Conservation (phyloP, 2,329 filamentous ascomycete species). For the Aspergillus novoparasiticus region DNA sequence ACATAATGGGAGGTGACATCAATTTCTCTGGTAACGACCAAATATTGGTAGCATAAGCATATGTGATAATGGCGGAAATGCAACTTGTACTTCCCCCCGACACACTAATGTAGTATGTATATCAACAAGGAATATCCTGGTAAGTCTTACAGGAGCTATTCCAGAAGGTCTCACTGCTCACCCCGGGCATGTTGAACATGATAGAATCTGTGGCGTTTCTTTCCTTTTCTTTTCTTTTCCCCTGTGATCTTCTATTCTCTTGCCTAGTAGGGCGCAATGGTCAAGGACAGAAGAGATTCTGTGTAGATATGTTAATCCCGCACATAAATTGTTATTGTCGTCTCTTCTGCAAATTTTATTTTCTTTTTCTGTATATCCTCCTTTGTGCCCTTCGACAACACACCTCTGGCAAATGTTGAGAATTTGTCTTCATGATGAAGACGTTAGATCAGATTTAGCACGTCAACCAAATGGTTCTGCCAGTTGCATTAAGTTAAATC, state of each 20-base stretch:
- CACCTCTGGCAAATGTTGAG: neutral
- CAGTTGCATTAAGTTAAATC: neutral
- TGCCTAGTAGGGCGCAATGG: neutral
- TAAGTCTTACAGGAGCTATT: constrained; percentile 15
- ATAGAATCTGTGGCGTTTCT: neutral
- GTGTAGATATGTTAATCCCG: neutral
- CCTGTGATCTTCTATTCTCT: neutral
- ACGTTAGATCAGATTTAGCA: neutral
- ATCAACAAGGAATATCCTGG: constrained; percentile 21
- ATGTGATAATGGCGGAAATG: constrained; percentile 26
- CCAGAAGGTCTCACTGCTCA: constrained; percentile 17
- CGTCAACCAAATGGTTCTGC: neutral
- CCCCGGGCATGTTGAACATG: neutral
- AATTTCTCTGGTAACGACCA: neutral
- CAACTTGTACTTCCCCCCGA: constrained; percentile 36
- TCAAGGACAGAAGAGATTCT: neutral
- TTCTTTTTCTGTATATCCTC: neutral
- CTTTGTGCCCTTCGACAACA: neutral
- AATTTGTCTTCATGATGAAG: neutral
- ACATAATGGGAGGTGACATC: neutral
- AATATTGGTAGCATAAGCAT: constrained; percentile 15
- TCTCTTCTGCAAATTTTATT: too few species aligned
- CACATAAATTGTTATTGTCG: neutral
- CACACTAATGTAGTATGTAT: constrained; percentile 35
- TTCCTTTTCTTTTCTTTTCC: neutral